phyloP scores from a whole-genome alignment of 371 early-diverging fungal genomes.

The Apophysomyces elegans region DNA sequence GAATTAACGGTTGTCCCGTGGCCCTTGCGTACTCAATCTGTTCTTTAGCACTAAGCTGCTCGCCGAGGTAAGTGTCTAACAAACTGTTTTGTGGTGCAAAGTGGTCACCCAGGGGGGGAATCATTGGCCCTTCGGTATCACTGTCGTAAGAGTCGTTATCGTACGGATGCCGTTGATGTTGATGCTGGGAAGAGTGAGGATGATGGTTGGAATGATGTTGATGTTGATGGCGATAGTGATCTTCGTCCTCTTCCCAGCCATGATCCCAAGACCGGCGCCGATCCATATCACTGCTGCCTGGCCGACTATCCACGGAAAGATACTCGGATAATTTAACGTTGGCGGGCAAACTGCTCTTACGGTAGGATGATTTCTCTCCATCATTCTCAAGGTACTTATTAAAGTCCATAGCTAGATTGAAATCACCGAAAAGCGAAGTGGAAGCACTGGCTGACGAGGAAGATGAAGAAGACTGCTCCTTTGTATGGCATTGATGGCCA shows the following conservation, averaged over 20 bases:
- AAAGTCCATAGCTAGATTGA: constrained; percentile 42
- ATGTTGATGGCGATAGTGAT: not conserved
- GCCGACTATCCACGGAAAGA: constrained; percentile 19
- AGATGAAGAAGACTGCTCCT: constrained; percentile 16
- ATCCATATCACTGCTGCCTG: constrained; percentile 16
- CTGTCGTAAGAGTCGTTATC: constrained; percentile 30
- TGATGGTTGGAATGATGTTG: not conserved
- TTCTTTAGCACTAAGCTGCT: constrained; percentile 52
- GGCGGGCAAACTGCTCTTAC: constrained; percentile 38
- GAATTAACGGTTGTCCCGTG: constrained; percentile 55
- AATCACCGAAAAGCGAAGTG: constrained; percentile 49
- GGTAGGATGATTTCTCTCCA: constrained; percentile 13
- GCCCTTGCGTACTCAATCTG: constrained; percentile 54
- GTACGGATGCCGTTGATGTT: constrained; percentile 25
- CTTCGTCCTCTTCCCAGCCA: constrained; percentile 11
- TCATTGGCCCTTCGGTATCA: constrained; percentile 41
- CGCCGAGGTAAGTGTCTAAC: constrained; percentile 45
- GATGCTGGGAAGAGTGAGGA: constrained; percentile 2
- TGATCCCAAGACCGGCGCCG: constrained; percentile 23
- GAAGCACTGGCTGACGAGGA: constrained; percentile 20
- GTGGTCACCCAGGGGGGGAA: constrained; percentile 48
- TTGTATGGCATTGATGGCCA: constrained; percentile 15
- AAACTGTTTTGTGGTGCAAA: constrained; percentile 54
- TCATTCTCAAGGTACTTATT: constrained; percentile 37
- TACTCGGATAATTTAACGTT: constrained; percentile 20